These are phyloP conservation scores for Mortierella sp. DNA, from an alignment of 371 early-diverging fungal genomes.

Conservation along the genomic window DNA sequence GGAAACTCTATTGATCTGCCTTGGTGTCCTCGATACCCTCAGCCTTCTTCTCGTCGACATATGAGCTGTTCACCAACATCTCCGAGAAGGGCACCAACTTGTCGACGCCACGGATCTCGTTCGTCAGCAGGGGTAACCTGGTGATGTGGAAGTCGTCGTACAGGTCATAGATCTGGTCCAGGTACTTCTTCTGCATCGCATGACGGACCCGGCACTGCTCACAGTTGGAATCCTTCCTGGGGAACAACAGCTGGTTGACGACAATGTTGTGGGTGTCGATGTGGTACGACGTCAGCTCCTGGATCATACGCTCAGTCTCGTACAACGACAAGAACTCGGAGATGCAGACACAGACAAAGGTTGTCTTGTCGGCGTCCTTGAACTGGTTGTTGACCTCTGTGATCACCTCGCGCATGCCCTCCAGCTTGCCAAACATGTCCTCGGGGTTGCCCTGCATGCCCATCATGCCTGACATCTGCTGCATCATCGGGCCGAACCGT, in stretches of 20 bases:
- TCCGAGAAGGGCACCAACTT: slow-evolving; percentile 93
- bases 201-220: slow-evolving; percentile 95
- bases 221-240: slow-evolving; percentile 92
- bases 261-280: slow-evolving; percentile 99
- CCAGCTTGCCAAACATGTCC: slow-evolving; percentile 95
- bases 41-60: slow-evolving; percentile 45
- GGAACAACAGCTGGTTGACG: slow-evolving; percentile 98
- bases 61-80: slow-evolving; percentile 88
- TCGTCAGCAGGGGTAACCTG: slow-evolving; percentile 91
- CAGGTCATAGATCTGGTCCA: slow-evolving; percentile 97
- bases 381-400: slow-evolving; percentile 98
- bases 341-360: slow-evolving; percentile 99
- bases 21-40: slow-evolving; percentile 41
- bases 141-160: slow-evolving; percentile 98
- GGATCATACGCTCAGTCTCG: slow-evolving; percentile 99
- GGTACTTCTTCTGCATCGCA: slow-evolving; percentile 98
- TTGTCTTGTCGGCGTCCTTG: slow-evolving; percentile 96
- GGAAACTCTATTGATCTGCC: slow-evolving; percentile 6
- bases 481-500: slow-evolving; percentile 95
- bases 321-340: slow-evolving; percentile 98
- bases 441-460: slow-evolving; percentile 91
- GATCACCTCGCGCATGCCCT: slow-evolving; percentile 94
- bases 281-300: slow-evolving; percentile 95
- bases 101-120: slow-evolving; percentile 96
- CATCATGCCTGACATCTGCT: slow-evolving; percentile 98